phyloP scores from a whole-genome alignment of 2,329 filamentous ascomycete genomes.

The Cladosporium sphaerospermum region DNA sequence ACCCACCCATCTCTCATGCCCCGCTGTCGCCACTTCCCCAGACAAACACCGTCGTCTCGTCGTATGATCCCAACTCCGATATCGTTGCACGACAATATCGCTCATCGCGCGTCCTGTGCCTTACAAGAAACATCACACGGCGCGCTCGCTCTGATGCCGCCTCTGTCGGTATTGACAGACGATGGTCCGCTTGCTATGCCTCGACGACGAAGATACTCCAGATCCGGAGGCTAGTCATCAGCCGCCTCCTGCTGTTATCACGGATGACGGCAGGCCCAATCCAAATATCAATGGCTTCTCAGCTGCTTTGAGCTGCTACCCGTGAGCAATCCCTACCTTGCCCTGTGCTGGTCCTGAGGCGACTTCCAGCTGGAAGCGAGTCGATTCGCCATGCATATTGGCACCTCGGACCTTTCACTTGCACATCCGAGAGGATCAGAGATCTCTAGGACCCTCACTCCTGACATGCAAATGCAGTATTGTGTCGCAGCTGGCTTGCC shows the following conservation, averaged over 20 bases:
- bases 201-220: conserved; percentile 9
- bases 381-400: no score
- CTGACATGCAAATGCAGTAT: conserved; percentile 51
- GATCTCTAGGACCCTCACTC: conserved; percentile 18
- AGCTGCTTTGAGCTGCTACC: conserved; percentile 60
- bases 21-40: no score
- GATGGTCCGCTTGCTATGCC: conserved; percentile 10
- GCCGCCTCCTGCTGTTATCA: background rate
- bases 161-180: background rate
- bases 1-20: no score
- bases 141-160: conserved; percentile 10
- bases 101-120: background rate
- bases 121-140: background rate
- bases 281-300: conserved; percentile 55
- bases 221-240: conserved; percentile 11
- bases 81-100: conserved; percentile 3
- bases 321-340: conserved; percentile 39
- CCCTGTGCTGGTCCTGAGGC: background rate
- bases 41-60: background rate
- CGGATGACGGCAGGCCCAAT: conserved; percentile 32
- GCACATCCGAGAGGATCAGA: no score
- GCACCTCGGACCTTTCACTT: no score
- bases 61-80: conserved; percentile 9
- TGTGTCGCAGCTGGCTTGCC: conserved; percentile 65
- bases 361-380: no score